Conservation (phyloP, 225 moss, liverwort and hornwort species). For the Bryum argenteum region DNA sequence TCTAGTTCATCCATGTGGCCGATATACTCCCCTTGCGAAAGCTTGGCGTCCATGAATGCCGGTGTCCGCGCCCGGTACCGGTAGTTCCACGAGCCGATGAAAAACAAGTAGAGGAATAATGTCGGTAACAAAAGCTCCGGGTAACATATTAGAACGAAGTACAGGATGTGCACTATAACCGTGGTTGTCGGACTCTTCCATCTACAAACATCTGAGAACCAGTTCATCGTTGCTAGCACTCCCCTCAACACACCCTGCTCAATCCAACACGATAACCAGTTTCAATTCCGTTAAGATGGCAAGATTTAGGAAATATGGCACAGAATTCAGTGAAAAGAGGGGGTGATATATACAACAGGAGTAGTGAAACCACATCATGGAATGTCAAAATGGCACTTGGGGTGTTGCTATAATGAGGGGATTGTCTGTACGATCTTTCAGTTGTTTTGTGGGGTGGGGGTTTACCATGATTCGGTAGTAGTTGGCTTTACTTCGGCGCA, state of each 20-base stretch:
- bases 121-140: slow-evolving; percentile 18
- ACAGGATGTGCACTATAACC: slow-evolving; percentile 2
- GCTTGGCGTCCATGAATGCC: slow-evolving; percentile 26
- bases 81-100: slow-evolving; percentile 19
- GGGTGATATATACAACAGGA: too few relatives aligned
- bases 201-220: slow-evolving; percentile 7
- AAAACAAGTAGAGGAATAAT: slow-evolving; percentile 14
- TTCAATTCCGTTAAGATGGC: too few relatives aligned
- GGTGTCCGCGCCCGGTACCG: not conserved
- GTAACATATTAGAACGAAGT: not conserved
- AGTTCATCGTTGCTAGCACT: not conserved
- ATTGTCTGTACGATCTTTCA: too few relatives aligned
- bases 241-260: slow-evolving; percentile 11
- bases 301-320: too few relatives aligned
- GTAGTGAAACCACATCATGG: too few relatives aligned
- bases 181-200: slow-evolving; percentile 17
- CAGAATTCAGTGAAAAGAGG: too few relatives aligned
- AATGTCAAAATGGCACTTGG: too few relatives aligned
- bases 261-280: not conserved
- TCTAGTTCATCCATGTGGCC: slow-evolving; percentile 28
- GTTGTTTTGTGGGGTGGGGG: not conserved
- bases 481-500: slow-evolving; percentile 33
- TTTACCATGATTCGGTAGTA: slow-evolving; percentile 24
- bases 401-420: too few relatives aligned
- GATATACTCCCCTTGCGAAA: not conserved